phyloP scores from a whole-genome alignment of 345 rosid species.

The Anacardium occidentale region DNA sequence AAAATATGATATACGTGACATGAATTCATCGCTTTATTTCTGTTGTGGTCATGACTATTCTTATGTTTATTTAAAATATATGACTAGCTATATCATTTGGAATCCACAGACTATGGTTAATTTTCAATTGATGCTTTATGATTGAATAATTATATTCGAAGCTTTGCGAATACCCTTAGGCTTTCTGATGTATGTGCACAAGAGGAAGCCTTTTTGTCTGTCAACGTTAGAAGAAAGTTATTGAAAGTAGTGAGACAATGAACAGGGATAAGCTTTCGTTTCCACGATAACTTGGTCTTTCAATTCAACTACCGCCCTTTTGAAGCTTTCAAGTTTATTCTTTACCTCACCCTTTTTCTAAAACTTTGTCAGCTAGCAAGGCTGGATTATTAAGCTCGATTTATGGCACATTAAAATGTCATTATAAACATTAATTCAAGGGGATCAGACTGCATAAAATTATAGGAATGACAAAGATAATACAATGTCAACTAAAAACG shows the following conservation, averaged over 20 bases:
- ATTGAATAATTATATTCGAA: conserved; percentile 4
- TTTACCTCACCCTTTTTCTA: not conserved
- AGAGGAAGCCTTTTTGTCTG: conserved; percentile 8
- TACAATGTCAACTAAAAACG: too few species aligned
- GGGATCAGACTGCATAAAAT: too few species aligned
- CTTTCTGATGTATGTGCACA: not conserved
- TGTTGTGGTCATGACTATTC: too few species aligned
- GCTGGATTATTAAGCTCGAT: not conserved
- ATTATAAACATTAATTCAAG: too few species aligned
- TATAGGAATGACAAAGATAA: too few species aligned
- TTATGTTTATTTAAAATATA: too few species aligned
- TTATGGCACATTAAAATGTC: too few species aligned
- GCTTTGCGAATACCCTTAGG: conserved; percentile 22
- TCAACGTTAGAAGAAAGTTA: conserved; percentile 27
- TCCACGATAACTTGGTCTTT: conserved; percentile 25
- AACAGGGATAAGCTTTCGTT: conserved; percentile 4
- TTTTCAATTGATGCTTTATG: not conserved
- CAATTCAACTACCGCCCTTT: conserved; percentile 20
- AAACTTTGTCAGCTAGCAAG: not conserved
- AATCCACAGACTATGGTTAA: not conserved
- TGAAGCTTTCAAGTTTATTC: not conserved
- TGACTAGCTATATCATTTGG: too few species aligned
- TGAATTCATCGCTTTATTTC: too few species aligned
- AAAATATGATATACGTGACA: too few species aligned
- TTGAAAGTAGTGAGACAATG: conserved; percentile 20